A percentile compares a stretch with the other conserved stretches of the same genome.
These are phyloP conservation scores for Glycine tomentella DNA, from an alignment of 306 rosid species.

Conservation along the genomic window DNA sequence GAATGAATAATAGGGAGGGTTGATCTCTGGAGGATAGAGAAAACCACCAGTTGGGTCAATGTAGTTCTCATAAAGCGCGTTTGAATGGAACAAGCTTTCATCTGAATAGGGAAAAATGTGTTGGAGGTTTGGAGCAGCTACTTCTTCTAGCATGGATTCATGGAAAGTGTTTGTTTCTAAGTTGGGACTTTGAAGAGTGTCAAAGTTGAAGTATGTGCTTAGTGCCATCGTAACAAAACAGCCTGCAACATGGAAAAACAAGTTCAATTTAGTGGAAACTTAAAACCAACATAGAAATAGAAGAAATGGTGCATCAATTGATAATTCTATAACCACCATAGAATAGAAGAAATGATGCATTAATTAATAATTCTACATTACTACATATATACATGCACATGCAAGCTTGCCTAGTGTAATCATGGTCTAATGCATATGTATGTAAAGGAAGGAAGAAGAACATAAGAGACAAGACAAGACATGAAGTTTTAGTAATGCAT, in stretches of 20 bases:
- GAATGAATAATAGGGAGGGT: neutral
- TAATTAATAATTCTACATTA: too few relatives aligned
- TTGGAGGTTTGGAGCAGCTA: neutral
- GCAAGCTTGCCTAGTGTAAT: neutral
- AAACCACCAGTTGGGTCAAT: conserved; percentile 5
- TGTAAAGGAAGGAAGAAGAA: neutral
- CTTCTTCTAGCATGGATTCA: conserved; percentile 7
- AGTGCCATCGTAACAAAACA: conserved; percentile 41
- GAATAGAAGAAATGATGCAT: too few relatives aligned
- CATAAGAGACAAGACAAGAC: neutral
- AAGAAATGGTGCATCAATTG: too few relatives aligned
- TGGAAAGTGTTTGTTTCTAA: conserved; percentile 27
- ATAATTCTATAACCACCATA: too few relatives aligned
- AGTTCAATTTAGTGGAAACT: neutral
- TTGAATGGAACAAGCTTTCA: conserved; percentile 33
- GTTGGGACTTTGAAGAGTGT: conserved; percentile 36
- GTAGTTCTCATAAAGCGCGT: conserved; percentile 22
- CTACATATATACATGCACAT: neutral
- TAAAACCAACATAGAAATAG: neutral
- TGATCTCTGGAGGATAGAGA: conserved; percentile 7
- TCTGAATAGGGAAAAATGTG: conserved; percentile 3
- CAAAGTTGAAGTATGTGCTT: conserved; percentile 39
- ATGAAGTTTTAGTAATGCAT: too few relatives aligned
- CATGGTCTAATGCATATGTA: neutral
- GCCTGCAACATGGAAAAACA: neutral